These are phyloP conservation scores for Microsporum audouinii DNA, from an alignment of 2,329 filamentous ascomycete species.

Conservation along the genomic window DNA sequence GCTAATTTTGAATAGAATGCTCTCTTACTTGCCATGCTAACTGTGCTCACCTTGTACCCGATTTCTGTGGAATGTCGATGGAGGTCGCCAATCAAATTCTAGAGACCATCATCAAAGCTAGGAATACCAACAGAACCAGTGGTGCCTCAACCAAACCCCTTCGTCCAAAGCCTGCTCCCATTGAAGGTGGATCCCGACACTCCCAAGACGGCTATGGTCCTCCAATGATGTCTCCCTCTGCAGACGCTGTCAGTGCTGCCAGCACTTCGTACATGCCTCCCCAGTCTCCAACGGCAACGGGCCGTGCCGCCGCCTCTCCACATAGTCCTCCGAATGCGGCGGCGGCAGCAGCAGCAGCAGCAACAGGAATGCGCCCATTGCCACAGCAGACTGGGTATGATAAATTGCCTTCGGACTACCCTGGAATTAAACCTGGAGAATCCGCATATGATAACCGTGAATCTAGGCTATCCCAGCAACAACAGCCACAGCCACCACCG, in stretches of 20 bases:
- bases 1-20: conserved; percentile 53
- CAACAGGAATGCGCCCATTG: conserved; percentile 35
- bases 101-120: conserved; percentile 70
- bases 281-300: conserved; percentile 35
- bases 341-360: conserved; percentile 40
- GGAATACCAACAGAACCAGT: conserved; percentile 52
- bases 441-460: conserved; percentile 13
- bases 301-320: conserved; percentile 33
- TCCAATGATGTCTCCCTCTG: conserved; percentile 27
- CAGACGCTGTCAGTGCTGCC: conserved; percentile 34
- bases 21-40: conserved; percentile 78
- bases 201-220: conserved; percentile 27
- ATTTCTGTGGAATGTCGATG: conserved; percentile 99
- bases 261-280: conserved; percentile 33
- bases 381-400: conserved; percentile 35
- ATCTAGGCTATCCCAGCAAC: conserved; percentile 24
- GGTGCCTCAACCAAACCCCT: conserved; percentile 54
- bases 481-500: conserved; percentile 34
- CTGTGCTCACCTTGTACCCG: conserved; percentile 89
- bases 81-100: conserved; percentile 88
- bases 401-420: conserved; percentile 36
- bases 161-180: conserved; percentile 39
- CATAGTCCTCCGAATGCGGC: conserved; percentile 40
- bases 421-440: conserved; percentile 16
- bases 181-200: conserved; percentile 27